A percentile compares a stretch with the other conserved stretches of the same genome.
phyloP scores from a whole-genome alignment of 805 yeast genomes.

The Priceomyces haplophilus region DNA sequence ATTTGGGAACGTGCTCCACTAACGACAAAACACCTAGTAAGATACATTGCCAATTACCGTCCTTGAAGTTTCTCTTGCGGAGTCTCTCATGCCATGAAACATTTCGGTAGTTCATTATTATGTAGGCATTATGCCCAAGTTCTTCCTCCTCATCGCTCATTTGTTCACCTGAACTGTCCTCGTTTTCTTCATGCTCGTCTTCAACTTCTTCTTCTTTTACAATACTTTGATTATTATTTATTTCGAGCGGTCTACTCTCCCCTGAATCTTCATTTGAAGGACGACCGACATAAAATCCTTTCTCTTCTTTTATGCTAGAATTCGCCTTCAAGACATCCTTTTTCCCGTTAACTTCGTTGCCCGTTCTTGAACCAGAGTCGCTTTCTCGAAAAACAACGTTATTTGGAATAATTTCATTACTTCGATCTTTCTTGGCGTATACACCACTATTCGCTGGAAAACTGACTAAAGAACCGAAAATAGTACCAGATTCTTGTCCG shows the following conservation, averaged over 20 bases:
- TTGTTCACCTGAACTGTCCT: slow-evolving; percentile 12
- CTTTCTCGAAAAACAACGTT: neutral
- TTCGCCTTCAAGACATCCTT: too few species aligned
- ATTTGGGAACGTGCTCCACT: slow-evolving; percentile 56
- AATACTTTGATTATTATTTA: slow-evolving; percentile 16
- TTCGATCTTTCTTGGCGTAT: slow-evolving; percentile 5
- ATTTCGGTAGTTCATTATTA: slow-evolving; percentile 54
- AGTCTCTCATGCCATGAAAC: slow-evolving; percentile 76
- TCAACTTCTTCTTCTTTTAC: slow-evolving; percentile 19
- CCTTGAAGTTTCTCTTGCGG: slow-evolving; percentile 68
- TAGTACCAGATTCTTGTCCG: slow-evolving; percentile 13
- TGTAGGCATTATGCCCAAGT: slow-evolving; percentile 42
- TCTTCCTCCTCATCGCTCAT: slow-evolving; percentile 21
- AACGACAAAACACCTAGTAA: slow-evolving; percentile 68
- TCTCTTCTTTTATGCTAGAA: too few species aligned
- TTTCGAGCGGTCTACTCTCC: too few species aligned
- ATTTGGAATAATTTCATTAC: slow-evolving; percentile 9
- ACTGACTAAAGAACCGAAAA: slow-evolving; percentile 30
- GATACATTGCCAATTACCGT: slow-evolving; percentile 83
- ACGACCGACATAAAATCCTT: too few species aligned
- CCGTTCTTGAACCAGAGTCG: too few species aligned
- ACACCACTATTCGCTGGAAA: slow-evolving; percentile 24
- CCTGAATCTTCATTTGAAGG: neutral
- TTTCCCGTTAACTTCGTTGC: too few species aligned
- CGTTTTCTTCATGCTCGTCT: slow-evolving; percentile 18